phyloP scores from a whole-genome alignment of 371 early-diverging fungal species.

The Blakeslea trispora region DNA sequence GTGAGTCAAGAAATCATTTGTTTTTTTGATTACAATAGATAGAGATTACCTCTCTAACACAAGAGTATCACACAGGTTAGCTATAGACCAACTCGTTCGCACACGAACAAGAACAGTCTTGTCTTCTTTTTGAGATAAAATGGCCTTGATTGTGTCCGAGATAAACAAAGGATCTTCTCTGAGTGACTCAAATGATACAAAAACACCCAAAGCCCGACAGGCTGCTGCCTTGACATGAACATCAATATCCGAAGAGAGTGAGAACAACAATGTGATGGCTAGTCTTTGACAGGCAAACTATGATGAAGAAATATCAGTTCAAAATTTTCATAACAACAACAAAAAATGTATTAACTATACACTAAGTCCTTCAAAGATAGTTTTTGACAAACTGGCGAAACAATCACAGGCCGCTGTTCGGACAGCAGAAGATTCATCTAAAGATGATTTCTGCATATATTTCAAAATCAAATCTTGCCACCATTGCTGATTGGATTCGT shows the following conservation, averaged over 20 bases:
- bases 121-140: constrained; percentile 53
- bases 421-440: constrained; percentile 45
- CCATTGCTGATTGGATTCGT: constrained; percentile 29
- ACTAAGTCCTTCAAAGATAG: constrained; percentile 46
- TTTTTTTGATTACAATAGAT: too few species aligned
- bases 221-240: constrained; percentile 65
- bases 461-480: constrained; percentile 53
- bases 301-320: too few species aligned
- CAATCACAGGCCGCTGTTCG: constrained; percentile 66
- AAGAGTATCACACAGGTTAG: constrained; percentile 71
- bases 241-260: constrained; percentile 57
- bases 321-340: too few species aligned
- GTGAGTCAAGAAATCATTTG: too few species aligned
- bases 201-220: constrained; percentile 69
- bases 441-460: constrained; percentile 50
- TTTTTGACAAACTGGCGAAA: constrained; percentile 55
- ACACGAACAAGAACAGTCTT: constrained; percentile 60
- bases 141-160: constrained; percentile 51
- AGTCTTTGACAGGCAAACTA: constrained; percentile 51
- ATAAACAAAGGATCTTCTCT: constrained; percentile 61
- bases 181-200: constrained; percentile 61
- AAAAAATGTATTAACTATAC: too few species aligned
- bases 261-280: constrained; percentile 53
- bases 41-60: constrained; percentile 51
- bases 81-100: constrained; percentile 78